Percentiles rank a stretch among this genome's conserved stretches.
Evolutionary conservation across 805 yeast genomes (phyloP).

Genomic region (Brettanomyces anomalus): DNA sequence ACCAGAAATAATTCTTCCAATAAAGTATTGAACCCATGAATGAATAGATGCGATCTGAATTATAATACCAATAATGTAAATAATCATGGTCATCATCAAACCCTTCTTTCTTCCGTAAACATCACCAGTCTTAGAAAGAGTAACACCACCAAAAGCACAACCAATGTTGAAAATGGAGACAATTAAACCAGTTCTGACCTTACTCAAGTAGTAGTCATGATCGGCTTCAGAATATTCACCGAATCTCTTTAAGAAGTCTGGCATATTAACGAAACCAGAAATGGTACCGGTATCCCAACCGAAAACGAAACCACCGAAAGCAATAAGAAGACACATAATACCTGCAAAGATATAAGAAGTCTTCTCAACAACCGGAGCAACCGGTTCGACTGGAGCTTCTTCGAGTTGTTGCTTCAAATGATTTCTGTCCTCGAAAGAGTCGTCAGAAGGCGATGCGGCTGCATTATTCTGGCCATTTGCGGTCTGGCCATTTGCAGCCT

Average conservation of each 20-base stretch:
- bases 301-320: conserved; percentile 70
- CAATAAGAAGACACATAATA: conserved; percentile 41
- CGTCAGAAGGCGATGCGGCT: no score
- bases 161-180: conserved; percentile 66
- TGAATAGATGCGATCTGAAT: conserved; percentile 48
- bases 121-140: conserved; percentile 50
- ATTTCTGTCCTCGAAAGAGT: not conserved
- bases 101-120: conserved; percentile 51
- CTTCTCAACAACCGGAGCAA: conserved; percentile 11
- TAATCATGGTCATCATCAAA: conserved; percentile 40
- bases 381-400: conserved; percentile 13
- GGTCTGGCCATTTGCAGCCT: no score
- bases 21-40: conserved; percentile 54
- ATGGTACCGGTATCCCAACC: conserved; percentile 77
- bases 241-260: conserved; percentile 41
- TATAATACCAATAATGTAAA: conserved; percentile 53
- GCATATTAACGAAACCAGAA: conserved; percentile 60
- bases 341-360: conserved; percentile 13
- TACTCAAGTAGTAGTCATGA: conserved; percentile 38
- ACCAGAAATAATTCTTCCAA: conserved; percentile 54
- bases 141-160: conserved; percentile 65
- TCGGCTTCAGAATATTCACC: conserved; percentile 30
- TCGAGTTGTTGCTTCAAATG: conserved; percentile 5
- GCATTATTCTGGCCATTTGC: no score
- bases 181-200: conserved; percentile 50